Percentiles rank a stretch among this genome's conserved stretches.
Evolutionary conservation across 23 red algal genomes (phyloP).

Genomic region (Gracilaria caudata): DNA sequence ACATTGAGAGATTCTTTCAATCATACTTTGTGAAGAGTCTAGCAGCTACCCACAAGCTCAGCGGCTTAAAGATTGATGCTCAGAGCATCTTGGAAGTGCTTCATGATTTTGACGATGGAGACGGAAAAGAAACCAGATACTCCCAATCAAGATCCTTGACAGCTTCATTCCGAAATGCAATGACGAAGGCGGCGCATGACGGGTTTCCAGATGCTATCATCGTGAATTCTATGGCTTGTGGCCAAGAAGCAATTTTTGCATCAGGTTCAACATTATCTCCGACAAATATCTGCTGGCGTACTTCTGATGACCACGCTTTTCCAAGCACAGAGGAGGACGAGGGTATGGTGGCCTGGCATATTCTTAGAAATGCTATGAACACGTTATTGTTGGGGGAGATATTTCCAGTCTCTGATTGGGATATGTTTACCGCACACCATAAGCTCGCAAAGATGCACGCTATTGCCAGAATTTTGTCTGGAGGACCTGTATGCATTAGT

Average conservation of each 20-base stretch:
- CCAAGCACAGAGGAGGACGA: constrained; percentile 46
- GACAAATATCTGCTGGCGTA: constrained; percentile 68
- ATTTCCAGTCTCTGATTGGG: constrained; percentile 85
- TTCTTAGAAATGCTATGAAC: constrained; percentile 65
- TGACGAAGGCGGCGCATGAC: constrained; percentile 25
- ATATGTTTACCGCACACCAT: constrained; percentile 67
- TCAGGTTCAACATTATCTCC: constrained; percentile 33
- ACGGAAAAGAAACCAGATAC: background rate
- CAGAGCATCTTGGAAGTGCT: constrained; percentile 69
- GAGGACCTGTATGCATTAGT: constrained; percentile 64
- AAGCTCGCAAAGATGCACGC: constrained; percentile 55
- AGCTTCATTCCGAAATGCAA: constrained; percentile 30
- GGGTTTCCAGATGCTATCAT: constrained; percentile 30
- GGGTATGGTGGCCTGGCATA: constrained; percentile 42
- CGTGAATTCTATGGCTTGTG: constrained; percentile 74
- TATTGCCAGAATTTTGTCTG: constrained; percentile 60
- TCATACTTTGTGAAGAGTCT: constrained; percentile 58
- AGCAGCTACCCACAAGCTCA: constrained; percentile 10
- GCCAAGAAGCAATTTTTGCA: constrained; percentile 53
- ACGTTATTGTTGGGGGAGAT: constrained; percentile 63
- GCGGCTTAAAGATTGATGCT: constrained; percentile 71
- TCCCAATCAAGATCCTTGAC: background rate
- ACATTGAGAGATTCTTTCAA: constrained; percentile 29
- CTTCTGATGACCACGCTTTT: constrained; percentile 88
- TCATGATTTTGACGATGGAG: constrained; percentile 3